phyloP scores from a whole-genome alignment of 2,329 filamentous ascomycete species.

The Diaporthe amygdali region DNA sequence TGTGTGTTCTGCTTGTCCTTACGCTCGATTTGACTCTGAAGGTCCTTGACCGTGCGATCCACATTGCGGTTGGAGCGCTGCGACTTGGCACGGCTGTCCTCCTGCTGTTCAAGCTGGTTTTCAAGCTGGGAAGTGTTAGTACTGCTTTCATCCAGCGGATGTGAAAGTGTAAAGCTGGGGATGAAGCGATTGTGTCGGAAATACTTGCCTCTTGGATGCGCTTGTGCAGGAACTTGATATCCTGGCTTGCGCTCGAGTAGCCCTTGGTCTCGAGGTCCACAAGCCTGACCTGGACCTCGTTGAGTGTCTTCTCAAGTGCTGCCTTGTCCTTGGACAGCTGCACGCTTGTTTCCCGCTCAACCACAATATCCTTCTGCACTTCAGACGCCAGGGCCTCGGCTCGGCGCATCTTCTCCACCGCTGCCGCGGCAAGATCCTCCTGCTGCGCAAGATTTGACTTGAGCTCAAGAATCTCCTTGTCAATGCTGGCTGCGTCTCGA shows the following conservation, averaged over 20 bases:
- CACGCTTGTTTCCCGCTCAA: slow-evolving; percentile 81
- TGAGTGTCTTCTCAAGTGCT: slow-evolving; percentile 84
- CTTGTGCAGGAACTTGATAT: slow-evolving; percentile 93
- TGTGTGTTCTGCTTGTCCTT: slow-evolving; percentile 87
- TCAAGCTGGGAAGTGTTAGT: slow-evolving; percentile 70
- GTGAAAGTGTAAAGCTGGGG: slow-evolving; percentile 3
- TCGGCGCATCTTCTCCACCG: slow-evolving; percentile 95
- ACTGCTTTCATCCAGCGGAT: slow-evolving; percentile 27
- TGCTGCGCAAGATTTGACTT: slow-evolving; percentile 90
- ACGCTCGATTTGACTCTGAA: slow-evolving; percentile 90
- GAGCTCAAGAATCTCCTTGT: slow-evolving; percentile 87
- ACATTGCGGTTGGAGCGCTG: slow-evolving; percentile 90
- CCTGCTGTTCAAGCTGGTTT: slow-evolving; percentile 81
- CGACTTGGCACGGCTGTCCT: slow-evolving; percentile 78
- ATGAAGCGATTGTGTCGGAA: not conserved
- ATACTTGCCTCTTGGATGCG: slow-evolving; percentile 87
- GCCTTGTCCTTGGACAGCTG: slow-evolving; percentile 91
- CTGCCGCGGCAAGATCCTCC: slow-evolving; percentile 88
- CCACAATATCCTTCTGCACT: slow-evolving; percentile 89
- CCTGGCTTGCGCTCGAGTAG: slow-evolving; percentile 91
- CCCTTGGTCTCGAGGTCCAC: slow-evolving; percentile 97
- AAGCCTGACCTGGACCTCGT: slow-evolving; percentile 86
- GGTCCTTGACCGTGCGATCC: slow-evolving; percentile 90
- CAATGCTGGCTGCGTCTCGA: slow-evolving; percentile 86
- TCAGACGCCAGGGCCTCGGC: slow-evolving; percentile 87